Conservation (phyloP, 1,284 basidiomycete genomes). For the Chiua sp. region DNA sequence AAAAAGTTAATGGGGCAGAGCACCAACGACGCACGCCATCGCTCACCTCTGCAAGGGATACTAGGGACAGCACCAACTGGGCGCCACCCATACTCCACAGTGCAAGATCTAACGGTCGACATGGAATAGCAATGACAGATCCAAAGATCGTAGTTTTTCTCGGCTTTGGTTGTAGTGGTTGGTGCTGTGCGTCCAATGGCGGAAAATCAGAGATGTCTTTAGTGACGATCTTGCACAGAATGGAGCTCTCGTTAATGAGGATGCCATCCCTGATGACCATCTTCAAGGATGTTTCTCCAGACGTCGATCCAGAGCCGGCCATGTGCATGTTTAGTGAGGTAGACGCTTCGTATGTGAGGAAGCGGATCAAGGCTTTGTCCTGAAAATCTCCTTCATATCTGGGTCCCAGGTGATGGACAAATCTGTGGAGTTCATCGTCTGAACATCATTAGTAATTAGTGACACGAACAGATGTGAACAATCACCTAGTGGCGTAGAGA, state of each 20-base stretch:
- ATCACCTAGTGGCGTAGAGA: slow-evolving; percentile 64
- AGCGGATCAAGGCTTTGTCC: slow-evolving; percentile 62
- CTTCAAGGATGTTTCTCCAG: slow-evolving; percentile 44
- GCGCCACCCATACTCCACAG: slow-evolving; percentile 89
- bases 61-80: slow-evolving; percentile 73
- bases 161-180: background rate
- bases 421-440: slow-evolving; percentile 68
- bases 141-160: slow-evolving; percentile 38
- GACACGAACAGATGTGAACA: background rate
- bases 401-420: slow-evolving; percentile 79
- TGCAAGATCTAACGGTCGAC: slow-evolving; percentile 73
- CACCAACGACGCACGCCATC: slow-evolving; percentile 1
- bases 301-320: slow-evolving; percentile 22
- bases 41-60: slow-evolving; percentile 78
- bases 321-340: slow-evolving; percentile 79
- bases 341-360: slow-evolving; percentile 79
- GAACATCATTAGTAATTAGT: slow-evolving; percentile 2
- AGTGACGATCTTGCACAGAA: slow-evolving; percentile 59
- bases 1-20: background rate
- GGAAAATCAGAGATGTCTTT: slow-evolving; percentile 19
- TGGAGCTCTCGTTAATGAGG: slow-evolving; percentile 47
- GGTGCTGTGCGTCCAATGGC: slow-evolving; percentile 6
- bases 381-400: slow-evolving; percentile 77
- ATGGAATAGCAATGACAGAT: slow-evolving; percentile 65
- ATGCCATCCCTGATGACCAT: slow-evolving; percentile 61